These are phyloP conservation scores for Penicillium sp. DNA, from an alignment of 2,329 filamentous ascomycete species.

Conservation along the genomic window DNA sequence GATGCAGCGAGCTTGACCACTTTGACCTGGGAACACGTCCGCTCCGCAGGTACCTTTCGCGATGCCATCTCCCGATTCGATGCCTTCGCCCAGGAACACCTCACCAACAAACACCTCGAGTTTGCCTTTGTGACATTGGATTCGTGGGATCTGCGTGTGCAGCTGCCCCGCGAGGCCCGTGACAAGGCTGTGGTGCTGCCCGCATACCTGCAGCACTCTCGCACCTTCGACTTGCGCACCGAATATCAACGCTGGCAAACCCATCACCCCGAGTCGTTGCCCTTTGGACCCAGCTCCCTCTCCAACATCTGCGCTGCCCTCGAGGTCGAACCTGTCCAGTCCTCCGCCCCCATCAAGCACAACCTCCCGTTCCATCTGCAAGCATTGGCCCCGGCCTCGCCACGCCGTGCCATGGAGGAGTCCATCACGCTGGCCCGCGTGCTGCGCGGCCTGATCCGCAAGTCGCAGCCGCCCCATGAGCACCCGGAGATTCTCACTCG, in stretches of 20 bases:
- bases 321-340: constrained; percentile 96
- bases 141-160: constrained; percentile 96
- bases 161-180: constrained; percentile 93
- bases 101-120: constrained; percentile 86
- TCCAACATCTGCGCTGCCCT: constrained; percentile 97
- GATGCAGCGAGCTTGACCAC: constrained; percentile 86
- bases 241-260: constrained; percentile 99
- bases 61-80: constrained; percentile 96
- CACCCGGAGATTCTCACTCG: constrained; percentile 92
- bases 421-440: constrained; percentile 91
- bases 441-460: constrained; percentile 86
- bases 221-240: constrained; percentile 92
- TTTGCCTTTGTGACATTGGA: constrained; percentile 99
- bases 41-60: constrained; percentile 93
- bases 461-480: constrained; percentile 90
- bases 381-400: constrained; percentile 90
- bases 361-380: constrained; percentile 97
- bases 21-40: constrained; percentile 97
- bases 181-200: constrained; percentile 97
- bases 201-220: constrained; percentile 94
- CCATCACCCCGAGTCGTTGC: constrained; percentile 94
- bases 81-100: constrained; percentile 85
- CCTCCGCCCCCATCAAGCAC: constrained; percentile 96
- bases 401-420: constrained; percentile 95
- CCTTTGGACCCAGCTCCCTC: constrained; percentile 91